Evolutionary conservation across 1,139 yeast genomes (phyloP), one percentile per base, ranked within the genome.

Genomic region (Candida frijolesensis): DNA sequence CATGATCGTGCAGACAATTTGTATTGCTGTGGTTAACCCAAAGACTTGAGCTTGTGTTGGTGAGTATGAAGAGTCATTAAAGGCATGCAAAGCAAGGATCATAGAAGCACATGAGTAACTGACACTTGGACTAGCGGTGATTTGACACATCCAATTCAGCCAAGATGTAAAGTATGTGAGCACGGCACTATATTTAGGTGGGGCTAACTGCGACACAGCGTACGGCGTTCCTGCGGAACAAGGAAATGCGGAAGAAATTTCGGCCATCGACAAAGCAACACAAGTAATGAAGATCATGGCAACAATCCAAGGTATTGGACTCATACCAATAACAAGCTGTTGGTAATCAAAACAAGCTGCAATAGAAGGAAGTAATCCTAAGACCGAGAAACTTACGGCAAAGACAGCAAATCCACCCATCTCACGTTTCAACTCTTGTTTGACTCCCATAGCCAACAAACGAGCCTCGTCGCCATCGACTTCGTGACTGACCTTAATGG

Each of bases 381-480:
- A 74, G 48, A 87, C 89, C 12, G 89, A 82, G 67, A 87, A 87
- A 12, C 90, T 84, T 27, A 85, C 89, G 40, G 85, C 82, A 54
- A 86, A 80, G 1, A 86, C 79, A 4, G 88, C 76, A 72, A 83
- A 78, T 25, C 83, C 63, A 4, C 83, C 76, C 55, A 84, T 83
- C 57, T 87, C 89, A 64, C 94, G 80, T 60, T 82, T 82, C 64
- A 87, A 83, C 61, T 87, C 92, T 57, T 83, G 89, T 61, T 84
- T 84, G 63, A 87, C 87, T 42, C 94, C 94, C 59, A 86, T 73
- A 15, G 87, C 85, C 59, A 82, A 64, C 46, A 82, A 80, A 65
- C 76, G 68, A 14, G 84, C 85, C 61, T 82, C 86, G 61, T 82
- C 87, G 8, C 59, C 49, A 52, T 72, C 78, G 11, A 81, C 68